Conservation (phyloP, 352 stramenopile species). For the Poterioochromonas sp. region DNA sequence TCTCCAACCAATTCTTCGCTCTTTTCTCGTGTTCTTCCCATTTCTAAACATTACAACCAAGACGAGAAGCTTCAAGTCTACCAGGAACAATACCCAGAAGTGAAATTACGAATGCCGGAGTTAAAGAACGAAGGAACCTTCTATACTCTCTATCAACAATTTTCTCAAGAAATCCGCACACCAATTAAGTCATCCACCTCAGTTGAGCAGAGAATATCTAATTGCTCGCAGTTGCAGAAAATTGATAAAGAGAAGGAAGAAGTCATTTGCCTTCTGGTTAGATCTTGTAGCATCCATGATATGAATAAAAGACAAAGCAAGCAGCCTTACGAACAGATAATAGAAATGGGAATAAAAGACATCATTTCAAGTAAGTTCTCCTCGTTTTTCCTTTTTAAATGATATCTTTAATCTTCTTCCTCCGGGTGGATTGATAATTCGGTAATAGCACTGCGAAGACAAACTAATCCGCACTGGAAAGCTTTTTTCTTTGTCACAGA, state of each 20-base stretch:
- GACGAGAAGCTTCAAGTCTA: too few relatives aligned
- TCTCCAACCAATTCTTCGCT: too few relatives aligned
- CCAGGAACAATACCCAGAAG: too few relatives aligned
- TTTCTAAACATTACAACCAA: too few relatives aligned
- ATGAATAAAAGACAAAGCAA: neutral
- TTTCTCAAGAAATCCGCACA: too few relatives aligned
- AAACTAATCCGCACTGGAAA: neutral
- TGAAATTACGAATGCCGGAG: too few relatives aligned
- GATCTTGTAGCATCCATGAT: neutral
- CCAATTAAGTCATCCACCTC: too few relatives aligned
- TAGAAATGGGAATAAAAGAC: neutral
- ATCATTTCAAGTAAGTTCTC: neutral
- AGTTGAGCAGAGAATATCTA: too few relatives aligned
- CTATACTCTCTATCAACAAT: too few relatives aligned
- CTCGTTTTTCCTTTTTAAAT: neutral
- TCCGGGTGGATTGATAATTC: neutral
- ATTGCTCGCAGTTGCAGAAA: too few relatives aligned
- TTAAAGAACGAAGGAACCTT: too few relatives aligned
- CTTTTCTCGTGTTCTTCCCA: too few relatives aligned
- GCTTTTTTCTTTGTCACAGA: slow-evolving; percentile 21
- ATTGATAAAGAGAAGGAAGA: neutral
- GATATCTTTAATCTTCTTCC: neutral
- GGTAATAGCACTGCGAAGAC: neutral
- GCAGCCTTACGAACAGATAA: neutral
- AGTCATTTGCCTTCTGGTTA: neutral